Evolutionary conservation across 2,329 filamentous ascomycete genomes (phyloP).

Genomic region (Ophiostoma quercus): DNA sequence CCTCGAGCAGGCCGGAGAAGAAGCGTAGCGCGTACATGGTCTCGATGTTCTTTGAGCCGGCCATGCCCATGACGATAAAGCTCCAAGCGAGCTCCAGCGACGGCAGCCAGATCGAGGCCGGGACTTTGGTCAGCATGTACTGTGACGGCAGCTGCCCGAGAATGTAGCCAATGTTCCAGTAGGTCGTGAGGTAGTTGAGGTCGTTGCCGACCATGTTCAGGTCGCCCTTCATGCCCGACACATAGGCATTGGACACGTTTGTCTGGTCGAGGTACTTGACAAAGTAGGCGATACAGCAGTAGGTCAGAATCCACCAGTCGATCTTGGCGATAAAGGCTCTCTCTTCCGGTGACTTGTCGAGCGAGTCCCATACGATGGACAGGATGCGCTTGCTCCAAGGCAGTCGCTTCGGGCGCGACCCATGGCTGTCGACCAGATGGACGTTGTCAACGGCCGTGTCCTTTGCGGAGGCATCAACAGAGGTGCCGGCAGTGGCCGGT

Average conservation of each 20-base stretch:
- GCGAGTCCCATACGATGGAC: conserved; percentile 33
- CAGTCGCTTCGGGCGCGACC: not conserved
- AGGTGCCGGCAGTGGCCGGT: not conserved
- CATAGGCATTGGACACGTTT: conserved; percentile 38
- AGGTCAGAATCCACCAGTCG: conserved; percentile 37
- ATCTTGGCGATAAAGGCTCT: conserved; percentile 34
- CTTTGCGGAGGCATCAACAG: not conserved
- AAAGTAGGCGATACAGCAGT: conserved; percentile 37
- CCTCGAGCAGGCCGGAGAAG: conserved; percentile 42
- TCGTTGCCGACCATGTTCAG: conserved; percentile 49
- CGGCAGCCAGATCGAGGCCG: conserved; percentile 43
- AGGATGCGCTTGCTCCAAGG: conserved; percentile 26
- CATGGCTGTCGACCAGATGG: not conserved
- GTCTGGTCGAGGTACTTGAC: conserved; percentile 39
- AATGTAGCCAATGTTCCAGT: conserved; percentile 57
- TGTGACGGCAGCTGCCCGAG: conserved; percentile 37
- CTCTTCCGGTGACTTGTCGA: conserved; percentile 35
- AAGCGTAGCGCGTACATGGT: conserved; percentile 47
- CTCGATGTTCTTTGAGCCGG: conserved; percentile 41
- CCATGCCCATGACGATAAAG: conserved; percentile 33
- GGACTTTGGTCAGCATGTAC: conserved; percentile 41
- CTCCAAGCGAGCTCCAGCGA: conserved; percentile 39
- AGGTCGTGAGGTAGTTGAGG: conserved; percentile 43
- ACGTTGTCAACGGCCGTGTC: not conserved
- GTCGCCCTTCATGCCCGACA: conserved; percentile 47